Percentiles rank a stretch among this genome's conserved stretches.
Evolutionary conservation across 768 basidiomycete genomes (phyloP).

Genomic region (Baorangia bicolor): DNA sequence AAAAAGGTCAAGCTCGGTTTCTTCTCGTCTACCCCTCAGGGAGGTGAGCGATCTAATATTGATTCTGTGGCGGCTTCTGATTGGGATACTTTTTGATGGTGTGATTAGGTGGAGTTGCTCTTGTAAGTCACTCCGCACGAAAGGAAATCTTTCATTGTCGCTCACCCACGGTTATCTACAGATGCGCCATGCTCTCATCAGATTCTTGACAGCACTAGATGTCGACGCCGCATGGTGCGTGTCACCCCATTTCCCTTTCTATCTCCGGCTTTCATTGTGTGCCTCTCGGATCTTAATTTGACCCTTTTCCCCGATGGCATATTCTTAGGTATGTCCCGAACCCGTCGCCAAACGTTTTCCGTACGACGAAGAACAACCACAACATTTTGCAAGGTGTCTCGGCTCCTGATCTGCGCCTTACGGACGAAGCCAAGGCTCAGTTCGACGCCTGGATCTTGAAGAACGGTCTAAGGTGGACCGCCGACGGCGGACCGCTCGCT

Average conservation of each 20-base stretch:
- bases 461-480: conserved; percentile 87
- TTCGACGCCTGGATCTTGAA: conserved; percentile 89
- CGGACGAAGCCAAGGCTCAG: conserved; percentile 71
- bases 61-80: conserved; percentile 21
- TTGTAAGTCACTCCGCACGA: conserved; percentile 52
- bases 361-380: conserved; percentile 94
- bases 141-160: conserved; percentile 1
- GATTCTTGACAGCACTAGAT: conserved; percentile 77
- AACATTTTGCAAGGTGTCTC: conserved; percentile 95
- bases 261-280: conserved; percentile 5
- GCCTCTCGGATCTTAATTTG: conserved; percentile 1
- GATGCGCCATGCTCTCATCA: conserved; percentile 94
- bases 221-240: conserved; percentile 82
- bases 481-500: conserved; percentile 80
- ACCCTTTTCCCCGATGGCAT: not conserved
- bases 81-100: conserved; percentile 13
- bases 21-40: conserved; percentile 95
- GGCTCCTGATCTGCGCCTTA: conserved; percentile 71
- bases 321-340: conserved; percentile 80
- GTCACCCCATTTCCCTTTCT: not conserved
- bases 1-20: conserved; percentile 89
- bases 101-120: conserved; percentile 81
- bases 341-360: conserved; percentile 86
- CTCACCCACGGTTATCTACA: conserved; percentile 33
- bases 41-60: conserved; percentile 50